phyloP scores from a whole-genome alignment of 306 rosid species.

The Lablab purpureus region DNA sequence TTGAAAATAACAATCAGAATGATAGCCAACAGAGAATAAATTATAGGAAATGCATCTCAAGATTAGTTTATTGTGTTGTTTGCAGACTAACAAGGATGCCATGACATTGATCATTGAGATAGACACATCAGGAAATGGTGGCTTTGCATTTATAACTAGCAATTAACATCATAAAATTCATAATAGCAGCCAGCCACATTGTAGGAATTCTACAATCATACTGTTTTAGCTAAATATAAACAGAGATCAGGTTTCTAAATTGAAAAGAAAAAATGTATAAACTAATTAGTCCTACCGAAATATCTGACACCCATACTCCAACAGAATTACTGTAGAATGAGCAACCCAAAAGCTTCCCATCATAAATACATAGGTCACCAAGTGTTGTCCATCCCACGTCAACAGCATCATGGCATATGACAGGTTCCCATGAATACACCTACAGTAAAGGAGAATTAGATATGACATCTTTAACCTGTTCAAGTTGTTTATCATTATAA shows the following conservation, averaged over 20 bases:
- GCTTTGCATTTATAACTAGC: constrained; percentile 20
- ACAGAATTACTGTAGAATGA: constrained; percentile 75
- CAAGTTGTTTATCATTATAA: background rate
- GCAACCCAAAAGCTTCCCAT: constrained; percentile 79
- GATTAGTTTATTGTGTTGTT: constrained; percentile 9
- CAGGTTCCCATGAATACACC: constrained; percentile 91
- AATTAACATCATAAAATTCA: background rate
- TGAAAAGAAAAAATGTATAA: background rate
- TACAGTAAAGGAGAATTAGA: constrained; percentile 39
- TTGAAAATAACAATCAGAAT: constrained; percentile 21
- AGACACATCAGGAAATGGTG: background rate
- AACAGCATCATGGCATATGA: constrained; percentile 70
- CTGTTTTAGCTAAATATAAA: constrained; percentile 16
- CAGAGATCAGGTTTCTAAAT: background rate
- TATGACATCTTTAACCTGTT: constrained; percentile 31
- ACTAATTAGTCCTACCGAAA: constrained; percentile 57
- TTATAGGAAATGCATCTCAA: background rate
- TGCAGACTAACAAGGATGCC: constrained; percentile 17
- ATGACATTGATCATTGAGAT: background rate
- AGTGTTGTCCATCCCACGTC: constrained; percentile 82
- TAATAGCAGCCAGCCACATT: background rate
- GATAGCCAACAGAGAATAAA: background rate
- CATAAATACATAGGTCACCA: constrained; percentile 75
- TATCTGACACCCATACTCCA: constrained; percentile 81
- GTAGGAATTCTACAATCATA: constrained; percentile 3